Evolutionary conservation across 1,284 basidiomycete genomes (phyloP), one percentile per base, ranked within the genome.

Genomic region (Pholiota adiposa): DNA sequence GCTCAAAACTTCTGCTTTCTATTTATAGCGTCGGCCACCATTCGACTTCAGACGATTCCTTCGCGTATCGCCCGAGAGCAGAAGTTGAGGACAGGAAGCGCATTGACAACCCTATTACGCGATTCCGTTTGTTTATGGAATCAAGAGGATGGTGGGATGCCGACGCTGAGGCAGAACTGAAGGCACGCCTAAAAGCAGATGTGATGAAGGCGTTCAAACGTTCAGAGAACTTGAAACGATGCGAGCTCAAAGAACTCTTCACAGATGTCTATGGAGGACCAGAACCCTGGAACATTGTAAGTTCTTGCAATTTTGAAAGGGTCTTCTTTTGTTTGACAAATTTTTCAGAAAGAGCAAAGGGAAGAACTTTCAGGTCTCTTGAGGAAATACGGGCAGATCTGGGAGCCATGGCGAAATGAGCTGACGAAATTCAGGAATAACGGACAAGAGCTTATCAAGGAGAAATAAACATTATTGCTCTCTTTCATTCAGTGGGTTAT

Each of bases 21-120:
- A 48, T 58, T 46, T 58, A 43, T 64, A 89, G 87, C 21, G 89
- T 97, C 3, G 92, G 95, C n/a, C 95, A 97, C 72, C 95, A 97
- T 73, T 95, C 93, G 14, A 97, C 95, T 0, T 96, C 93, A 11
- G 96, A 97, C 72, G 95, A 97, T 74, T 96, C 93, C 16, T 94
- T 92, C 68, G 94, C 94, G 25, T 97, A 97, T 74, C 86, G 94
- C 38, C 83, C 91, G 0, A 83, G 90, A 9, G 85, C 91, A 60
- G 94, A 95, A 71, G 94, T 96, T 21, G 90, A 95, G 72, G 89
- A 94, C 69, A 84, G 90, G 70, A 93, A 91, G 72, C 87, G 90
- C 38, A 86, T 94, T 54, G 94, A 97, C 67, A 96, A 96, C 55
- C 96, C 96, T 1, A 86, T 96, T 59, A 83, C 85, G 49, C 88